phyloP scores from a whole-genome alignment of 23 red algal species.

The Agarophyton chilense region DNA sequence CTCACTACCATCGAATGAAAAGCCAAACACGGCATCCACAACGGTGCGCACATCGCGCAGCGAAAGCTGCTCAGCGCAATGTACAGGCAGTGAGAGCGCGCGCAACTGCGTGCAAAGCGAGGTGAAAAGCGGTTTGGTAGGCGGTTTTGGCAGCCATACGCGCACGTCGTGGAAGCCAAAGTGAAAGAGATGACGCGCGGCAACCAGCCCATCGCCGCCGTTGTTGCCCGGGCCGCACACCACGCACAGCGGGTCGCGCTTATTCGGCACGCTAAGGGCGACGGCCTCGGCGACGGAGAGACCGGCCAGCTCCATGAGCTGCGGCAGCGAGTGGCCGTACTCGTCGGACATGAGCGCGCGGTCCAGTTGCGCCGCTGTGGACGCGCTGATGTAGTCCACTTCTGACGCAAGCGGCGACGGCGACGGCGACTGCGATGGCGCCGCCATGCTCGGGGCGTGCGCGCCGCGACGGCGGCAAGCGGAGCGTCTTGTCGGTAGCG shows the following conservation, averaged over 20 bases:
- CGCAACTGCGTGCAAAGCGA: conserved; percentile 75
- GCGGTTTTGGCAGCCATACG: conserved; percentile 68
- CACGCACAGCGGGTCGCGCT: conserved; percentile 2
- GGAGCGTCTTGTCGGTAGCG: neutral
- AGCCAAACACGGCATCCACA: conserved; percentile 96
- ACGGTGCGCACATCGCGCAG: conserved; percentile 63
- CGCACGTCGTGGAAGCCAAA: conserved; percentile 74
- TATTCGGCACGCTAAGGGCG: neutral
- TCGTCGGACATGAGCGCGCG: conserved; percentile 47
- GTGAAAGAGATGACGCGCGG: conserved; percentile 81
- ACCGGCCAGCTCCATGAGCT: conserved; percentile 99
- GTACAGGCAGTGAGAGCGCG: conserved; percentile 43
- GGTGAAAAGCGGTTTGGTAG: conserved; percentile 17
- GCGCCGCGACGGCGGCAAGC: neutral
- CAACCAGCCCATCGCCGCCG: conserved; percentile 99
- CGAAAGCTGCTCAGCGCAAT: neutral
- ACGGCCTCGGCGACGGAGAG: conserved; percentile 86
- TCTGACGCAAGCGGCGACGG: neutral
- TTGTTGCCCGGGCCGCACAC: conserved; percentile 97
- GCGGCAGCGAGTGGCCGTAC: conserved; percentile 78
- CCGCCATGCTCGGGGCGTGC: neutral
- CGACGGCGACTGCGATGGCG: neutral
- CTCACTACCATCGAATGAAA: conserved; percentile 75
- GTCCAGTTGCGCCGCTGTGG: conserved; percentile 51
- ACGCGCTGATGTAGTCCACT: conserved; percentile 44